phyloP scores from a whole-genome alignment of 345 rosid species.

The Raphanus raphanistrum region DNA sequence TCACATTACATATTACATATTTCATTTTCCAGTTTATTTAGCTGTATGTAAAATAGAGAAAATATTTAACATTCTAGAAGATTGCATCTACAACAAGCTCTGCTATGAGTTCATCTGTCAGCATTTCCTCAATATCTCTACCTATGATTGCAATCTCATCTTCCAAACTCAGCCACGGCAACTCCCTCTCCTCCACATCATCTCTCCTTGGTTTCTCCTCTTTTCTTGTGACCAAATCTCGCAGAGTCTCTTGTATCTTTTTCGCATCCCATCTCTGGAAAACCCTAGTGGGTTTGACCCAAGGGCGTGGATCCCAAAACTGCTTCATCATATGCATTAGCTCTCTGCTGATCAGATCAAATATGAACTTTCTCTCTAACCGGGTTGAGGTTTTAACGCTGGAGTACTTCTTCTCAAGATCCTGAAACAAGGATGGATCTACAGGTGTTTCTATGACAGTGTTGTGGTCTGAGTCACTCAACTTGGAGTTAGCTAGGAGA shows the following conservation, averaged over 20 bases:
- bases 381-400: conserved; percentile 43
- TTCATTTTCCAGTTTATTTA: background rate
- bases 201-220: conserved; percentile 41
- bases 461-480: conserved; percentile 44
- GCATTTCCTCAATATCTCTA: conserved; percentile 62
- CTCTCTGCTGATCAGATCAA: conserved; percentile 62
- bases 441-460: conserved; percentile 54
- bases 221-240: conserved; percentile 43
- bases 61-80: conserved; percentile 29
- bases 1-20: conserved; percentile 35
- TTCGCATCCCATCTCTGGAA: conserved; percentile 44
- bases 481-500: conserved; percentile 53
- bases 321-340: conserved; percentile 52
- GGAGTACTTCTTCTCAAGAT: conserved; percentile 69
- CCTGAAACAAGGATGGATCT: conserved; percentile 60
- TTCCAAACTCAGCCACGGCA: conserved; percentile 58
- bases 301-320: conserved; percentile 52
- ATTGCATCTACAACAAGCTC: conserved; percentile 47
- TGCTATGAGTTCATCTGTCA: conserved; percentile 64
- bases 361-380: conserved; percentile 67
- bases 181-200: conserved; percentile 45
- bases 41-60: conserved; percentile 7
- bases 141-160: conserved; percentile 64
- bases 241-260: conserved; percentile 48
- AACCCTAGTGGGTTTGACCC: conserved; percentile 48